Evolutionary conservation across 108 stramenopile genomes (phyloP), one percentile per base, ranked within the genome.

Genomic region (Parietichytrium sp.): DNA sequence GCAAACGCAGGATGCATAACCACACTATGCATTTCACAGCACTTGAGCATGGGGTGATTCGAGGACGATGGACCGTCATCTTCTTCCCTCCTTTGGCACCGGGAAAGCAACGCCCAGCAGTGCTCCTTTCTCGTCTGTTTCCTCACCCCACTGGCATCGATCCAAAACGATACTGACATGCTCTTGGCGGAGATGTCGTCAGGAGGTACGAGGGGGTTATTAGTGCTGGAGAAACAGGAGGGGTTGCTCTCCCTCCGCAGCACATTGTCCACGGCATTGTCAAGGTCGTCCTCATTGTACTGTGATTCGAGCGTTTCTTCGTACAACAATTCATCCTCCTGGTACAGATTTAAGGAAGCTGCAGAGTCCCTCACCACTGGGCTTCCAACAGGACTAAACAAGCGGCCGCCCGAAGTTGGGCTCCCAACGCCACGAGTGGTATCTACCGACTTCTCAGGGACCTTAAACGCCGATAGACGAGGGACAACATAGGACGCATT

Each of bases 41-140:
- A n/a, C 33, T 72, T 8, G 0, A 72, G 42, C 20, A 72, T 13
- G 45, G 61, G 33, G 3, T 72, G 61, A 2, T 72, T 10, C 61
- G 61, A 72, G 23, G 36, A 42, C 10, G 45, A 12, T 18, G 61
- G 61, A 10, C 61, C 61, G 42, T 72, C 61, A 72, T 72, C 61
- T 42, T 72, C 61, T n/a, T 72, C 61, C 10, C 61, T 8, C 6
- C 61, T 33, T 25, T 72, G 61, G 33, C 61, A 72, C 6, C 61
- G 61, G 6, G 61, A 33, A 10, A 72, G 33, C n/a, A n/a, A n/a
- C n/a, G n/a, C n/a, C n/a, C n/a, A n/a, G n/a, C n/a, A n/a, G n/a
- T n/a, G n/a, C n/a, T n/a, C n/a, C n/a, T n/a, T n/a, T n/a, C n/a
- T n/a, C n/a, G n/a, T n/a, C n/a, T n/a, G 6, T 6, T 7, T 8